Evolutionary conservation across 164 flowering plant species (phyloP).

Genomic region (Chloranthus sessilifolius): DNA sequence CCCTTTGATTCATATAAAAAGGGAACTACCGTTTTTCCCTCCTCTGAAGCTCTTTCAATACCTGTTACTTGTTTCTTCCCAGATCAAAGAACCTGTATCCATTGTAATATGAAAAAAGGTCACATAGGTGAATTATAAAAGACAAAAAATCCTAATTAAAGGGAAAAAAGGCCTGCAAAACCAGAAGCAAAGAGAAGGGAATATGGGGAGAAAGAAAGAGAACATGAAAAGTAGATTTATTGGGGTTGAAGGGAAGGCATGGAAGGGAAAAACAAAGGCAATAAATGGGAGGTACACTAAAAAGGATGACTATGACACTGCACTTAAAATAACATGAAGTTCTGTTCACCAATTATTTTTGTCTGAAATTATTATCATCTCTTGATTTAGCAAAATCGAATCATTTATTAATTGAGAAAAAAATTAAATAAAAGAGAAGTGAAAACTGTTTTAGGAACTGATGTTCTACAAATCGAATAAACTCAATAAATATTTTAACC

Average conservation of each 20-base stretch:
- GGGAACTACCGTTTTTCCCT: conserved; percentile 25
- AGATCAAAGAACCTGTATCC: conserved; percentile 15
- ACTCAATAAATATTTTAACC: no score
- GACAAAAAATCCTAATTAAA: conserved; percentile 36
- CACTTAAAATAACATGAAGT: conserved; percentile 39
- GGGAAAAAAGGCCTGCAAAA: conserved; percentile 22
- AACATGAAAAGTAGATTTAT: no score
- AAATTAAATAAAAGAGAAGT: no score
- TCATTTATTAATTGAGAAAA: no score
- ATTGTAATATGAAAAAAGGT: conserved; percentile 12
- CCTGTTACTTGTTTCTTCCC: conserved; percentile 19
- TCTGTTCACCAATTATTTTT: conserved; percentile 25
- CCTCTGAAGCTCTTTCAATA: conserved; percentile 22
- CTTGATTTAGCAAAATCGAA: no score
- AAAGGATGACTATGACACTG: conserved; percentile 32
- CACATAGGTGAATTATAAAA: conserved; percentile 12
- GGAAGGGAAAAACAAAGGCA: conserved; percentile 34
- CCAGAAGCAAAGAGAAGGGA: conserved; percentile 22
- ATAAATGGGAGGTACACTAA: conserved; percentile 22
- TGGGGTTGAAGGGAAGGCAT: conserved; percentile 31
- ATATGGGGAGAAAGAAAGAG: conserved; percentile 25
- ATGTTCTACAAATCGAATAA: no score
- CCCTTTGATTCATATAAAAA: conserved; percentile 27
- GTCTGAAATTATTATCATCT: conserved; percentile 24
- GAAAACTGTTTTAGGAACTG: no score